These are phyloP conservation scores for Salvia miltiorrhiza DNA, from an alignment of 257 asterid species.

Conservation along the genomic window DNA sequence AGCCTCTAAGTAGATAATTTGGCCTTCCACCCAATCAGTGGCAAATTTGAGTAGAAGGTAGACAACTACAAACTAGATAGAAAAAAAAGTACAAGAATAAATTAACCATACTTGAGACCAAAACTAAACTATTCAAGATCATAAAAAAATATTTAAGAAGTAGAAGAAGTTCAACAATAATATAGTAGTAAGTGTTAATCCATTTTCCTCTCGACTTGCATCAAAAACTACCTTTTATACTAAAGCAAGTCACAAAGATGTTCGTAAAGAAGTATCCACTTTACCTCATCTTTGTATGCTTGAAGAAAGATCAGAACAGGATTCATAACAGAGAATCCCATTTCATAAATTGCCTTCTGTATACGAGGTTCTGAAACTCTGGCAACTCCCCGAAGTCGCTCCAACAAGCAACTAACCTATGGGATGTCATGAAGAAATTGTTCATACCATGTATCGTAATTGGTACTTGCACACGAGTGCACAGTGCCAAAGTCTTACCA, in stretches of 20 bases:
- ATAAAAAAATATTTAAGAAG: not conserved
- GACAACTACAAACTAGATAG: slow-evolving; percentile 64
- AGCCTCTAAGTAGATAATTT: slow-evolving; percentile 85
- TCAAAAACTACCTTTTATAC: slow-evolving; percentile 22
- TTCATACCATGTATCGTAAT: not conserved
- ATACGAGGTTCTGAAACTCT: slow-evolving; percentile 86
- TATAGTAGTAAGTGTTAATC: not conserved
- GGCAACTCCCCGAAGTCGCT: slow-evolving; percentile 98
- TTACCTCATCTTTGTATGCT: slow-evolving; percentile 86
- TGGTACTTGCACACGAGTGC: slow-evolving; percentile 6
- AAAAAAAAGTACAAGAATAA: slow-evolving; percentile 12
- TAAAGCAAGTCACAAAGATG: slow-evolving; percentile 14
- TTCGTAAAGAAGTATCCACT: not conserved
- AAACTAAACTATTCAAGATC: not conserved
- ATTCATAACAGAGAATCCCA: slow-evolving; percentile 73
- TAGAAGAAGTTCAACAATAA: not conserved
- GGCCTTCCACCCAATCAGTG: slow-evolving; percentile 93
- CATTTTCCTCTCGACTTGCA: not conserved
- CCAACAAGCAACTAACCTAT: slow-evolving; percentile 88
- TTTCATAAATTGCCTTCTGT: slow-evolving; percentile 83
- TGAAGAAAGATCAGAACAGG: slow-evolving; percentile 73
- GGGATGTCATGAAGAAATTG: slow-evolving; percentile 24
- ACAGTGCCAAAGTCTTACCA: slow-evolving; percentile 43
- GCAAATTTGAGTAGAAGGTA: slow-evolving; percentile 91
- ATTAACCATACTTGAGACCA: slow-evolving; percentile 2